Conservation (phyloP, 805 yeast genomes). For the Jamesozyma hellenica region DNA sequence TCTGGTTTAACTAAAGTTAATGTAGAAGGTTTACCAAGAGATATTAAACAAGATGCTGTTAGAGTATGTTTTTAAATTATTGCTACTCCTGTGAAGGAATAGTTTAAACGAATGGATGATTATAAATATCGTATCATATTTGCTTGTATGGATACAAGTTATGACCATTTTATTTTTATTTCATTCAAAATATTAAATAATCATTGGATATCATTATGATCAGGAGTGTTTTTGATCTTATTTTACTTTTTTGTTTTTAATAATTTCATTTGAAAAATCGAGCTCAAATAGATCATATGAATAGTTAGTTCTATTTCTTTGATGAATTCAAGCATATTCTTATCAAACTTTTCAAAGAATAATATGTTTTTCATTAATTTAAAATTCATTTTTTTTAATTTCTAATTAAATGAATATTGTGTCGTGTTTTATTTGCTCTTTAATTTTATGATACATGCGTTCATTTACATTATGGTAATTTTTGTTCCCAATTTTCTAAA, state of each 20-base stretch:
- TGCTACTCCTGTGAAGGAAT: no score
- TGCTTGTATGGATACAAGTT: slow-evolving; percentile 1
- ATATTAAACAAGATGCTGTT: slow-evolving; percentile 72
- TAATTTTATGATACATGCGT: no score
- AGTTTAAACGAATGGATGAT: not conserved
- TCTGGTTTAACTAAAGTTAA: slow-evolving; percentile 69
- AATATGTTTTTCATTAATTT: not conserved
- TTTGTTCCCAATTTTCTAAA: no score
- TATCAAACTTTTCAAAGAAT: not conserved
- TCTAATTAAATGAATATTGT: not conserved
- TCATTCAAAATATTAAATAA: not conserved
- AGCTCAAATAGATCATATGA: not conserved
- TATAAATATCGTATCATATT: not conserved
- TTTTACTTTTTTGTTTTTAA: no score
- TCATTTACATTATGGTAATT: no score
- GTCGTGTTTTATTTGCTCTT: no score
- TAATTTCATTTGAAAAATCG: not conserved
- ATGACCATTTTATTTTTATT: not conserved
- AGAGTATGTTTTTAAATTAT: slow-evolving; percentile 53
- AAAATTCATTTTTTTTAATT: not conserved
- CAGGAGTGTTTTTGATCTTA: not conserved
- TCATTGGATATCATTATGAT: not conserved
- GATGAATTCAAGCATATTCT: not conserved
- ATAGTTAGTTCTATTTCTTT: no score
- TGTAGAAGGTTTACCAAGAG: slow-evolving; percentile 78